Base-by-base conservation (phyloP, 2,329 filamentous ascomycete species). In the Colletotrichum paranaense region DNA sequence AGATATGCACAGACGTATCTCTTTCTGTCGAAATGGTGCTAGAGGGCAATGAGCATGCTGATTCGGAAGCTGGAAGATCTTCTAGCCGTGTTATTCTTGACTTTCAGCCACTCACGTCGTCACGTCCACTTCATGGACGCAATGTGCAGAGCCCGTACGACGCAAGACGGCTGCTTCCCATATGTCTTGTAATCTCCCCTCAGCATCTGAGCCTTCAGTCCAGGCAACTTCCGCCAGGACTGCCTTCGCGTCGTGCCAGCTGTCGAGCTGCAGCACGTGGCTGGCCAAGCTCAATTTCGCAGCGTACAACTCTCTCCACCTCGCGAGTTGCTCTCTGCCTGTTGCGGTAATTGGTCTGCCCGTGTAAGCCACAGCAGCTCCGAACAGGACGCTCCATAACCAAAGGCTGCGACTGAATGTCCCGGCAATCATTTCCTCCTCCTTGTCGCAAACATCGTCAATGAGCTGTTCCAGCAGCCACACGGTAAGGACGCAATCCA, bases 341-440 rank as follows among this genome's bases (percentile, higher is more conserved):
- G 80, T 76, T 3, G 77, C 74, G 53, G 81, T 84, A 58, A 78
- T 78, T 26, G 81, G 78, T 67, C 80, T 80, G 16, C 82, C 83
- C n/a, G 82, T 78, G 63, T 78, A 79, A 55, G 83, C 83, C 57
- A 83, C 81, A 46, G 84, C 84, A 11, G 84, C 84, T 55, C 84
- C 84, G 70, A 86, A 85, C 78, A 86, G 81, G 57, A 85, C 82
- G 26, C 84, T 84, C 83, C 85, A 86, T 42, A 86, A 81, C 84
- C 85, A 86, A 35, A 86, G 77, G 62, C 83, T 81, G 70, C 81
- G 82, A 68, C 81, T 84, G 78, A 85, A 86, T 22, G 80, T 78
- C n/a, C 82, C 85, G 67, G 80, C 80, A 63, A 81, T 79, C 78
- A 86, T 83, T 53, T 80, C 79, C 32, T 77, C 77, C 75, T 86